Conservation (phyloP, 1,139 yeast species). For the Kodamaea fungicola region DNA sequence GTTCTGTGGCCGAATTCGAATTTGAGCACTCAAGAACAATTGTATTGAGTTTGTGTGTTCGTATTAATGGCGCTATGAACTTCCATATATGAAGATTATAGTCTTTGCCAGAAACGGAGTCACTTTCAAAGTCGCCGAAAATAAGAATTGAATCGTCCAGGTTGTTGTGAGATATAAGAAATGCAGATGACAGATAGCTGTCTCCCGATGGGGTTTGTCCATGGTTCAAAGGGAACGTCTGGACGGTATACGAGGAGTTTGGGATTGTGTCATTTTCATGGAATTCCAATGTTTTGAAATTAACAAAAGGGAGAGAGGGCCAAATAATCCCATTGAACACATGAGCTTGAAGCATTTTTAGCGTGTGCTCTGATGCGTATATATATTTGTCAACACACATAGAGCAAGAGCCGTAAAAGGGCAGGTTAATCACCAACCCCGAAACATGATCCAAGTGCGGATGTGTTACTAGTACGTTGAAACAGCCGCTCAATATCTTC, state of each 20-base stretch:
- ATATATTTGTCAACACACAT: slow-evolving; percentile 29
- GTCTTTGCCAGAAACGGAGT: slow-evolving; percentile 39
- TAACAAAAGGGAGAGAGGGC: slow-evolving; percentile 61
- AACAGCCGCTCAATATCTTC: slow-evolving; percentile 32
- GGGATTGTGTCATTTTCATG: slow-evolving; percentile 14
- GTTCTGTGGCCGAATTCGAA: slow-evolving; percentile 36
- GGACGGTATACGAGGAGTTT: slow-evolving; percentile 20
- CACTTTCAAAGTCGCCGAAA: slow-evolving; percentile 85
- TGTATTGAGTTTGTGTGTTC: slow-evolving; percentile 32
- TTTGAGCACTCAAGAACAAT: slow-evolving; percentile 79
- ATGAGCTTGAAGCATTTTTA: slow-evolving; percentile 49
- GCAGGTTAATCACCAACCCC: slow-evolving; percentile 69
- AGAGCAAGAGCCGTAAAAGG: slow-evolving; percentile 36
- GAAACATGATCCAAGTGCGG: slow-evolving; percentile 81
- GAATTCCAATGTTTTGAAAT: slow-evolving; percentile 18
- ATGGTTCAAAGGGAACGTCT: slow-evolving; percentile 39
- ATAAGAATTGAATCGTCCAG: slow-evolving; percentile 42
- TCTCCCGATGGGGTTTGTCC: slow-evolving; percentile 18
- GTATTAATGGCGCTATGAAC: slow-evolving; percentile 46
- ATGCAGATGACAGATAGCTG: slow-evolving; percentile 45
- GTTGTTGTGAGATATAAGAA: slow-evolving; percentile 37
- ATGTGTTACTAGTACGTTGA: slow-evolving; percentile 65
- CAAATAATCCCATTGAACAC: slow-evolving; percentile 75
- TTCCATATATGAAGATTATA: slow-evolving; percentile 57
- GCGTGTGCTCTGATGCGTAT: slow-evolving; percentile 53